These are phyloP conservation scores for Xylariaceae sp. DNA, from an alignment of 2,329 filamentous ascomycete species.

Conservation along the genomic window DNA sequence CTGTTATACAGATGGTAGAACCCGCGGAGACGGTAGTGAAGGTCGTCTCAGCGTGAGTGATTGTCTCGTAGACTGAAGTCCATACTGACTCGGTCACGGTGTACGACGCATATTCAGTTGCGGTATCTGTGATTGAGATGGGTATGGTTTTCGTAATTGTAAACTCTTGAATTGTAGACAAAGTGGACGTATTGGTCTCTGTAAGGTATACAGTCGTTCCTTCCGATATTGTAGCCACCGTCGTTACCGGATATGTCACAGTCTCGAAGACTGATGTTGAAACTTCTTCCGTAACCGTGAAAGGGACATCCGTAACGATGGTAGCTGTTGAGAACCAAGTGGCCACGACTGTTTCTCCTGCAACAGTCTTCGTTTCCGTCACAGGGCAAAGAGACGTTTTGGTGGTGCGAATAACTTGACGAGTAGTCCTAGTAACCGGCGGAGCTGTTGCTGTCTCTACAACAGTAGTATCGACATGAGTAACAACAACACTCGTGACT, in stretches of 20 bases:
- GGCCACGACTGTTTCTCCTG: conserved; percentile 39
- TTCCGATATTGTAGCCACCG: conserved; percentile 42
- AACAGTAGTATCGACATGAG: conserved; percentile 16
- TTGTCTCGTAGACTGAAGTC: conserved; percentile 34
- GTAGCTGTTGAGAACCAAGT: conserved; percentile 41
- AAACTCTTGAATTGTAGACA: conserved; percentile 36
- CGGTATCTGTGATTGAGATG: conserved; percentile 8
- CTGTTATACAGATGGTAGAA: conserved; percentile 40
- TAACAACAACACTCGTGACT: conserved; percentile 26
- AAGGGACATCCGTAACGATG: conserved; percentile 30
- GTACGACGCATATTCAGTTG: conserved; percentile 32
- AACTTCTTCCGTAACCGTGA: conserved; percentile 31
- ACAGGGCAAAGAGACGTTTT: conserved; percentile 44
- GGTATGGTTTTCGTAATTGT: conserved; percentile 40
- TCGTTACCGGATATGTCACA: conserved; percentile 39
- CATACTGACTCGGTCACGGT: conserved; percentile 30
- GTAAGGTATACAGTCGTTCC: conserved; percentile 42
- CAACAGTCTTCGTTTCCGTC: conserved; percentile 43
- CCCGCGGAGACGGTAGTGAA: conserved; percentile 43
- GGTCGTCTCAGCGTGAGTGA: conserved; percentile 39
- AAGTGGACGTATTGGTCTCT: conserved; percentile 42
- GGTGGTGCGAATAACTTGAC: conserved; percentile 40
- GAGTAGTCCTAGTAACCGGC: conserved; percentile 37
- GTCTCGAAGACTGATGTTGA: conserved; percentile 35
- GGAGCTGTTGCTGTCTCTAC: conserved; percentile 23